A percentile compares a stretch with the other conserved stretches of the same genome.
These are phyloP conservation scores for Polygonum maritimum DNA, from an alignment of 148 eudicot genomes.

Conservation along the genomic window DNA sequence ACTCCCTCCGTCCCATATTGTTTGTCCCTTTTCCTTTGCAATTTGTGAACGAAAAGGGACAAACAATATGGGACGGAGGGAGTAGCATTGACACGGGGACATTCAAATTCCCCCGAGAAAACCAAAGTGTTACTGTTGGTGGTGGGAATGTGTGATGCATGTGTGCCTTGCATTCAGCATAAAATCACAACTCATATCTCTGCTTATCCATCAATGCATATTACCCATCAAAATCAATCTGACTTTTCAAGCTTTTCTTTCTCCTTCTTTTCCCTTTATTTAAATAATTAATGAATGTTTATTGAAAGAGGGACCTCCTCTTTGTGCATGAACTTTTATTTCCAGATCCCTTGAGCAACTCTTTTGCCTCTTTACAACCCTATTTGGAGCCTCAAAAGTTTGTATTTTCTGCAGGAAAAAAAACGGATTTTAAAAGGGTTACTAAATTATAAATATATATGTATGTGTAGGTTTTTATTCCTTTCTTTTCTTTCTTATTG, in stretches of 20 bases:
- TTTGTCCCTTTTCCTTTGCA: not conserved
- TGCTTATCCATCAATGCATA: not conserved
- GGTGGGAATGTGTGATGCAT: slow-evolving; percentile 1
- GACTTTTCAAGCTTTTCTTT: not conserved
- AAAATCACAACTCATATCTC: slow-evolving; percentile 7
- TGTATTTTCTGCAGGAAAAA: not conserved
- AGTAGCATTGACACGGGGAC: not conserved
- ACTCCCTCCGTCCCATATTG: too few relatives aligned
- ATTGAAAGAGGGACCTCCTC: not conserved
- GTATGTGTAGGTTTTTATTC: not conserved
- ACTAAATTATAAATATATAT: not conserved
- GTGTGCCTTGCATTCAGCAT: slow-evolving; percentile 8
- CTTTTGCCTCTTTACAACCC: slow-evolving; percentile 2
- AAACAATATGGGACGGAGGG: too few relatives aligned
- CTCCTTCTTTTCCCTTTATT: not conserved
- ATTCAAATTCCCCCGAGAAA: not conserved
- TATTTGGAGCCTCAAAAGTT: not conserved
- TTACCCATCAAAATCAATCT: not conserved
- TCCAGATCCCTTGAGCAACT: not conserved
- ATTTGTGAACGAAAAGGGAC: too few relatives aligned
- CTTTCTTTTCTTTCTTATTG: not conserved
- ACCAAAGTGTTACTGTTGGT: not conserved
- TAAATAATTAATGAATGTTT: not conserved
- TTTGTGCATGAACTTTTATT: not conserved
- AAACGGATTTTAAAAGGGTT: not conserved